A percentile compares a stretch with the other conserved stretches of the same genome.
Conservation (phyloP, 768 basidiomycete species). For the Auricularia sp. region DNA sequence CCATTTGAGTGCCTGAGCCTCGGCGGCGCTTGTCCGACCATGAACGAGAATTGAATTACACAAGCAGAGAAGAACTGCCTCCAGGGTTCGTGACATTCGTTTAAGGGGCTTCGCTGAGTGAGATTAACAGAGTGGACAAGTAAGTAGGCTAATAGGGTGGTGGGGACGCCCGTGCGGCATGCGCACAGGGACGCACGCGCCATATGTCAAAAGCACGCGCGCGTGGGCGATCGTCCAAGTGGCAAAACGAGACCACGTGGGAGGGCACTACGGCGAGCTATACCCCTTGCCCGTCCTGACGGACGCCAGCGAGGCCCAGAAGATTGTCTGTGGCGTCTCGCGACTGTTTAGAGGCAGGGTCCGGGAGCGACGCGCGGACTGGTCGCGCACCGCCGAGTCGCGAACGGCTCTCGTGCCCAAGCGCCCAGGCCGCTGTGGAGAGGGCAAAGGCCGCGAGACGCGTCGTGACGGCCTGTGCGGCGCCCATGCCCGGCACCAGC, state of each 20-base stretch:
- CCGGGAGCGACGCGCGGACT: neutral
- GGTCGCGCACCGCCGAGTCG: neutral
- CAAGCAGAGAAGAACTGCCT: neutral
- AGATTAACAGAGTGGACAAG: neutral
- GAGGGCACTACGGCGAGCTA: neutral
- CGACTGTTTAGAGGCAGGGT: neutral
- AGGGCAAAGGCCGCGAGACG: constrained; percentile 52
- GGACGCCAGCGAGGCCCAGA: neutral
- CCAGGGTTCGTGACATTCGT: neutral
- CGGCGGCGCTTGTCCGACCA: neutral
- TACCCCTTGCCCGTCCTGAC: neutral
- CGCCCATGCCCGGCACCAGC: constrained; percentile 56
- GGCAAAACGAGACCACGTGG: neutral
- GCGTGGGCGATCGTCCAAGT: neutral
- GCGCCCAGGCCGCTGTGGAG: constrained; percentile 24
- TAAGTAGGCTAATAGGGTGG: neutral
- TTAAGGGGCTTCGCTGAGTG: neutral
- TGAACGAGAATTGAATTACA: neutral
- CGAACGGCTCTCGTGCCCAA: neutral
- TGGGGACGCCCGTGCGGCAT: neutral
- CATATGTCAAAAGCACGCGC: too few relatives aligned
- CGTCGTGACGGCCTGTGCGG: constrained; percentile 60
- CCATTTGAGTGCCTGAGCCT: neutral
- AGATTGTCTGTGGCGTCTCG: neutral
- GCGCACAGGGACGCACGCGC: too few relatives aligned